These are phyloP conservation scores for Salvia sclarea DNA, from an alignment of 305 asterid species.

Conservation along the genomic window DNA sequence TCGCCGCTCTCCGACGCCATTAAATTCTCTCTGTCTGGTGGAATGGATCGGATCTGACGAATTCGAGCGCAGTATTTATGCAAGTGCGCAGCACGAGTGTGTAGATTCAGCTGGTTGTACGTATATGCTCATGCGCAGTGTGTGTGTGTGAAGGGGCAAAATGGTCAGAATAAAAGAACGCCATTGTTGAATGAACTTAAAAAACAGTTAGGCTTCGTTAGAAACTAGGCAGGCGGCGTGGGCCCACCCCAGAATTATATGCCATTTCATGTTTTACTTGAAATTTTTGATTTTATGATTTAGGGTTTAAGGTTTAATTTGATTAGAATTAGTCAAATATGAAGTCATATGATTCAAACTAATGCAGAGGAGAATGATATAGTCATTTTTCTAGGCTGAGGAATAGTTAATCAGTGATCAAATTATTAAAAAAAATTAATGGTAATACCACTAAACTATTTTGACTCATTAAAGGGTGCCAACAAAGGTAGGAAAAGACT, in stretches of 20 bases:
- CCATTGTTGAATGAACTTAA: slow-evolving; percentile 38
- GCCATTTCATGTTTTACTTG: background rate
- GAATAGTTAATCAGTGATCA: background rate
- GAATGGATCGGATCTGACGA: slow-evolving; percentile 38
- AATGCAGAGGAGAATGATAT: background rate
- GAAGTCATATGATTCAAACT: background rate
- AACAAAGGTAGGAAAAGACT: too few species aligned
- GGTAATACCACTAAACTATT: too few species aligned
- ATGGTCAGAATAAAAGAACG: slow-evolving; percentile 31
- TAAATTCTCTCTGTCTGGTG: background rate
- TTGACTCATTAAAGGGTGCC: too few species aligned
- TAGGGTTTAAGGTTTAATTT: background rate
- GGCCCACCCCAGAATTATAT: background rate
- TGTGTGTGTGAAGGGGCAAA: slow-evolving; percentile 12
- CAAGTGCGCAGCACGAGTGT: background rate
- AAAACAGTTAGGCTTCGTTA: slow-evolving; percentile 33
- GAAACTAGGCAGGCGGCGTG: slow-evolving; percentile 12
- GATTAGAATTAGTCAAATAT: background rate
- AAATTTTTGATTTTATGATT: background rate
- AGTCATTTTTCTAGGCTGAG: background rate
- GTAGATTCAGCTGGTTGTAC: background rate
- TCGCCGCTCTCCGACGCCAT: slow-evolving; percentile 46
- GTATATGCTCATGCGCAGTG: slow-evolving; percentile 26
- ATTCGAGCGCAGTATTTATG: slow-evolving; percentile 7
- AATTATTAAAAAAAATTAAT: background rate